phyloP scores from a whole-genome alignment of 352 stramenopile species.

The Phytophthora capsici region DNA sequence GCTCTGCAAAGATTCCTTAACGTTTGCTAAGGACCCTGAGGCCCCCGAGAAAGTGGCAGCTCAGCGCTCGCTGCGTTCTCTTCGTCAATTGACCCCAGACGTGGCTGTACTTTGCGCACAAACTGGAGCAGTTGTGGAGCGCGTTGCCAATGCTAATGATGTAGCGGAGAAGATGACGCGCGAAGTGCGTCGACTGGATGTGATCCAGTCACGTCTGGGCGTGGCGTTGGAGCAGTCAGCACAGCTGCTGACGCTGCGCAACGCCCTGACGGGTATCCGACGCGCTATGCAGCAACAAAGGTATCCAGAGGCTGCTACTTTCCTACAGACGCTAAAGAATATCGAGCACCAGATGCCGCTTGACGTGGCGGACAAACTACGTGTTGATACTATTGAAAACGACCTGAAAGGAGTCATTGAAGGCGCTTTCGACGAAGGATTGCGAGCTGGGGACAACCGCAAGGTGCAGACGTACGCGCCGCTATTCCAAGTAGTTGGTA shows the following conservation, averaged over 20 bases:
- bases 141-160: conserved; percentile 88
- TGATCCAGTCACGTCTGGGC: conserved; percentile 80
- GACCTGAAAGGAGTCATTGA: conserved; percentile 85
- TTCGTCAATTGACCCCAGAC: conserved; percentile 67
- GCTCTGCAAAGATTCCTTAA: conserved; percentile 38
- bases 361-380: conserved; percentile 84
- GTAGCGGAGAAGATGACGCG: conserved; percentile 90
- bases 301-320: conserved; percentile 75
- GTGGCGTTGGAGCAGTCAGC: conserved; percentile 65
- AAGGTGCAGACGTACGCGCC: conserved; percentile 73
- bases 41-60: conserved; percentile 63
- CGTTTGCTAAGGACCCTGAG: conserved; percentile 47
- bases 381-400: conserved; percentile 85
- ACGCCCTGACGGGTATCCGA: conserved; percentile 75
- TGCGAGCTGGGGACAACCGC: conserved; percentile 48
- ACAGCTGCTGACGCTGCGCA: conserved; percentile 81
- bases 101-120: conserved; percentile 76
- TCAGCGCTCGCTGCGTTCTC: conserved; percentile 54
- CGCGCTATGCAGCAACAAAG: conserved; percentile 75
- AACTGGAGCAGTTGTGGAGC: conserved; percentile 83
- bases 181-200: conserved; percentile 81
- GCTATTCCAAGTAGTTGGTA: conserved; percentile 77
- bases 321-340: conserved; percentile 76
- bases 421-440: conserved; percentile 62
- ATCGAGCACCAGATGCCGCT: conserved; percentile 80